Base-by-base conservation (phyloP, 768 basidiomycete species). In the Cystoderma amianthinum region DNA sequence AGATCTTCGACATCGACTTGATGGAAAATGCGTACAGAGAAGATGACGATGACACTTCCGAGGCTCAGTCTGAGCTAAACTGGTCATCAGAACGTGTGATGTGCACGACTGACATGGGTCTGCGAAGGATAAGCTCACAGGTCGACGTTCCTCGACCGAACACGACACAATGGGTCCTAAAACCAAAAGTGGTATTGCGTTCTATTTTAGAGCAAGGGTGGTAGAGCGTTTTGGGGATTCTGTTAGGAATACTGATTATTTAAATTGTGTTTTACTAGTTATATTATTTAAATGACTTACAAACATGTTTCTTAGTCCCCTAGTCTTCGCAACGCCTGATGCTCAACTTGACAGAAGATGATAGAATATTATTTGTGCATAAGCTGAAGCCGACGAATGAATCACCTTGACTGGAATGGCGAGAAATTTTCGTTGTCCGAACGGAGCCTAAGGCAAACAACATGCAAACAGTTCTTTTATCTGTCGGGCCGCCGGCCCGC, bases 1-100 rank as follows among this genome's bases (percentile, higher is more conserved):
- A 10, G 9, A 10, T 23, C 5, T 38, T 38, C 21, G 19, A 38
- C 10, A 5, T 10, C 37, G 21, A 38, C 12, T 6, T 23, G 11
- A 38, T 38, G 37, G 37, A 38, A 5, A 19, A 38, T 16, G 37
- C 16, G 21, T 38, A 38, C 21, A 19, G 6, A 23, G 37, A 38
- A 18, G 37, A 38, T 22, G 21, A 38, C 10, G 9, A 36, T 9
- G 48, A 3, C 44, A 46, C 20, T 42, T 28, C 25, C n/a, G 25
- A 28, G 25, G n/a, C 25, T 28, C n/a, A 7, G 25, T 23, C 37
- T 23, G 16, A 10, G 9, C 12, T 20, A 6, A 23, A 11, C 16
- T 18, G 16, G 16, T 10, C 12, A 13, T 10, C 18, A 10, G 37
- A 38, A 23, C 18, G 21, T 6, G 37, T 23, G 5, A 22, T 38